Percentiles rank a stretch among this genome's conserved stretches.
Conservation (phyloP, 2,329 filamentous ascomycete species). For the Simplicillium sp. region DNA sequence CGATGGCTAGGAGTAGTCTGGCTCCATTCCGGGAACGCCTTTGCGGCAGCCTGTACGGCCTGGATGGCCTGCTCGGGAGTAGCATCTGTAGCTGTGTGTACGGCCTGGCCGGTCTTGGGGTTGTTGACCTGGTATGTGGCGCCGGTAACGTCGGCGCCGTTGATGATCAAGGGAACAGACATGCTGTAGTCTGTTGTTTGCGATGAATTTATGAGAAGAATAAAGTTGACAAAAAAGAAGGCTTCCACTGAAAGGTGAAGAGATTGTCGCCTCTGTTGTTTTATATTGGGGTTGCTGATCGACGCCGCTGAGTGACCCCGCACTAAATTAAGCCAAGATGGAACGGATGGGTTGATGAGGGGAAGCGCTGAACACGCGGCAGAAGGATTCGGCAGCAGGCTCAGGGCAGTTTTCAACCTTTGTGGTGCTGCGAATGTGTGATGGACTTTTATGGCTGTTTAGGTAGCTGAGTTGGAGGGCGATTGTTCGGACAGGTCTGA, state of each 20-base stretch:
- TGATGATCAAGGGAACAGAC: slow-evolving; percentile 31
- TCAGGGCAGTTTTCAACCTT: no score
- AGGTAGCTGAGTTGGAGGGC: no score
- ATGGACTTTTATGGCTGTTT: no score
- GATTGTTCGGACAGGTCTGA: no score
- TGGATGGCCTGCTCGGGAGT: slow-evolving; percentile 44
- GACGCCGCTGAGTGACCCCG: not conserved
- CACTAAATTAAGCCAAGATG: no score
- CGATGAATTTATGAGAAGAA: no score
- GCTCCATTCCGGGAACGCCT: slow-evolving; percentile 62
- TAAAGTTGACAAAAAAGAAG: no score
- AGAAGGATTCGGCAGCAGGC: no score
- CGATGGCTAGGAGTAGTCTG: slow-evolving; percentile 49
- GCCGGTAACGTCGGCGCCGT: slow-evolving; percentile 32
- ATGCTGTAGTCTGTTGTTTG: not conserved
- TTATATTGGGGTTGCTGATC: not conserved
- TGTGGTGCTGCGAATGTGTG: no score
- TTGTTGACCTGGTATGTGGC: slow-evolving; percentile 46
- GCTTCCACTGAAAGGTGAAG: no score
- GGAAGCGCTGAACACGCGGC: no score
- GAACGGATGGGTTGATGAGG: no score
- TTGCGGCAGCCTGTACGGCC: slow-evolving; percentile 45
- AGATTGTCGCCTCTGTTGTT: not conserved
- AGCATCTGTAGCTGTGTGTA: slow-evolving; percentile 47
- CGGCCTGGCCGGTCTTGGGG: slow-evolving; percentile 41